Base-by-base conservation (phyloP, 2,329 filamentous ascomycete genomes). In the Sporothrix luriei region DNA sequence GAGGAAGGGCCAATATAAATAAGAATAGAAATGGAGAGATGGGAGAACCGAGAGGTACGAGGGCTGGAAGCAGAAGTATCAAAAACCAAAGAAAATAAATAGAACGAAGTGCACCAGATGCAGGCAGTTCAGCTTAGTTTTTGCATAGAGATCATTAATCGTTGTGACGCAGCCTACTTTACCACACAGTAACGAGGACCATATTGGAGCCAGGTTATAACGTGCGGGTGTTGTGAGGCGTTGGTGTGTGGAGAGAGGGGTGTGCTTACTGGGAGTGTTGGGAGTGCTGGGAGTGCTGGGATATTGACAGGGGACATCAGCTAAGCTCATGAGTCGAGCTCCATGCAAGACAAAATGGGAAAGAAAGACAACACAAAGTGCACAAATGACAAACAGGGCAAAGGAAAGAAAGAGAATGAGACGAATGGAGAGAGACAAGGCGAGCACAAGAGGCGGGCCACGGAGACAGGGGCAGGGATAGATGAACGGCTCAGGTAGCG, bases 1-100 rank as follows among this genome's bases (percentile, higher is more conserved):
- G 29, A 59, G 16, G 10, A 33, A 68, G 43, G 65, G 29, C 21
- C 33, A 43, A 13, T 3, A 33, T 6, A 29, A 26, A 57, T 57
- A 68, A 48, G 54, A 65, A 68, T 67, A 68, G 43, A 66, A 14
- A 4, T 43, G 9, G 19, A 16, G 26, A 14, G 33, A 38, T 7
- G 33, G 40, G 29, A 55, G 71, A 69, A 65, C 68, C 69, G 70
- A 66, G 66, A 40, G 21, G 69, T 71, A 71, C 65, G 70, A 67
- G 72, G 19, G 3, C 11, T 9, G 26, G 29, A n/a, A 10, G 38
- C 11, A 66, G 68, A 33, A 54, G 49, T 29, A 70, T 51, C 16
- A 52, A 46, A 29, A n/a, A 43, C 24, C 21, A 29, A 61, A 38
- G 26, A 48, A n/a, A 62, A 16, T 21, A 7, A n/a, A 21, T 19